Conservation (phyloP, 768 basidiomycete species). For the Tubosaeta brunneosetosa region DNA sequence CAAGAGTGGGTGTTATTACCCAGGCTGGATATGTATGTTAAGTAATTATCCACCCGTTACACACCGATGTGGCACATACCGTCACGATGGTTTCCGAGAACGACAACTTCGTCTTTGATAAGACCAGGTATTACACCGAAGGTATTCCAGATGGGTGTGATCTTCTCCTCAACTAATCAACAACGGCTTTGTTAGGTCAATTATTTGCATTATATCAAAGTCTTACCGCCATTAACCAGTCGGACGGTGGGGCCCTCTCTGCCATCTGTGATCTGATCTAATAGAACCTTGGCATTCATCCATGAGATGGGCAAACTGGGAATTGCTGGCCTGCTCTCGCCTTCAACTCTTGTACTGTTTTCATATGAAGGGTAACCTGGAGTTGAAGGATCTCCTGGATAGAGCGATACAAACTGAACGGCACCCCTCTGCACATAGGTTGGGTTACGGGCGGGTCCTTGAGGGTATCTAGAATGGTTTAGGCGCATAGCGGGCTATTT, state of each 20-base stretch:
- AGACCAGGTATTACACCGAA: constrained; percentile 83
- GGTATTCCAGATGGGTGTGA: constrained; percentile 90
- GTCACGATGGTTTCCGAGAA: constrained; percentile 88
- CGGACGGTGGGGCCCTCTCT: constrained; percentile 39
- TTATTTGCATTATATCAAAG: not conserved
- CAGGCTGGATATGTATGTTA: constrained; percentile 16
- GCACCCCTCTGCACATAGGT: constrained; percentile 83
- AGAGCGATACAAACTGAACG: constrained; percentile 64
- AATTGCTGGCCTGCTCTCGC: constrained; percentile 63
- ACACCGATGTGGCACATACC: constrained; percentile 40
- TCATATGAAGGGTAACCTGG: constrained; percentile 86
- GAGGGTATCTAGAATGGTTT: constrained; percentile 39
- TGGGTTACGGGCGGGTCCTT: constrained; percentile 85
- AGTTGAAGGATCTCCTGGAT: constrained; percentile 80
- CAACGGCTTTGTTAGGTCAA: not conserved
- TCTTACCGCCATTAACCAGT: constrained; percentile 52
- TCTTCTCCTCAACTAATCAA: constrained; percentile 61
- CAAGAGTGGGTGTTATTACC: constrained; percentile 10
- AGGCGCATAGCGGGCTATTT: not conserved
- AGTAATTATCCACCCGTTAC: not conserved
- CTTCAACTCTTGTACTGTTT: constrained; percentile 62
- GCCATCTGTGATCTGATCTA: constrained; percentile 42
- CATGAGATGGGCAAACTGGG: constrained; percentile 91
- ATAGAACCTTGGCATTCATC: constrained; percentile 68
- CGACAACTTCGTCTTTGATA: constrained; percentile 77